Evolutionary conservation across 208 protist genomes (phyloP), one percentile per base, ranked within the genome.

Genomic region (Leptomonas seymouri): DNA sequence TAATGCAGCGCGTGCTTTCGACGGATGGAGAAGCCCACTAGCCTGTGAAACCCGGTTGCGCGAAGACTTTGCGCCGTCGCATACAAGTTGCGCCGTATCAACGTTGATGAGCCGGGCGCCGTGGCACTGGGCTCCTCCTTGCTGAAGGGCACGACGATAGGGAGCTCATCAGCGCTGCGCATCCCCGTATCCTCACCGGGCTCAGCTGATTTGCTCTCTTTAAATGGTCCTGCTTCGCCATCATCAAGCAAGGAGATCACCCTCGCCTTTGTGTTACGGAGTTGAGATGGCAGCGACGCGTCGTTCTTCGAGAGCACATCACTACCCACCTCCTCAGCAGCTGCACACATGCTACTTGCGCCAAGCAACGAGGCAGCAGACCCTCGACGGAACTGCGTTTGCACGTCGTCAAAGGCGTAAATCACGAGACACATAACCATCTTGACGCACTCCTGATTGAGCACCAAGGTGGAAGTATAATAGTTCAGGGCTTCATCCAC

Each of bases 391-490:
- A 49, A 56, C 39, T 68, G 59, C 50, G 58, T 71, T 23, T 56
- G 36, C 23, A 69, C 58, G 30, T 76, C 74, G 18, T 84, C 65
- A 9, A 64, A 48, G 12, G 53, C 58, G 72, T 92, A 86, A 30
- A 91, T 62, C 23, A 86, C 28, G 28, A 93, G 61, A 62, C 85
- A 95, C 57, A 89, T 57, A 0, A 92, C 0, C 76, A 95, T 83
- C 74, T 95, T 95, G 16, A 88, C n/a, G 41, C 90, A 77, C 69
- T 95, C 90, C 41, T 90, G 85, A 55, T 88, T 85, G 11, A 95
- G 59, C 23, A 95, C 79, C 0, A 93, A 61, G 31, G 86, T 87
- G 28, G 81, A 86, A 45, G 83, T 79, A 67, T 91, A 57, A 56
- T 93, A 95, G 42, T 80, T 78, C 16, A 79, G 61, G 20, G 53